Evolutionary conservation across 306 rosid species (phyloP).

Genomic region (Castanea crenata): DNA sequence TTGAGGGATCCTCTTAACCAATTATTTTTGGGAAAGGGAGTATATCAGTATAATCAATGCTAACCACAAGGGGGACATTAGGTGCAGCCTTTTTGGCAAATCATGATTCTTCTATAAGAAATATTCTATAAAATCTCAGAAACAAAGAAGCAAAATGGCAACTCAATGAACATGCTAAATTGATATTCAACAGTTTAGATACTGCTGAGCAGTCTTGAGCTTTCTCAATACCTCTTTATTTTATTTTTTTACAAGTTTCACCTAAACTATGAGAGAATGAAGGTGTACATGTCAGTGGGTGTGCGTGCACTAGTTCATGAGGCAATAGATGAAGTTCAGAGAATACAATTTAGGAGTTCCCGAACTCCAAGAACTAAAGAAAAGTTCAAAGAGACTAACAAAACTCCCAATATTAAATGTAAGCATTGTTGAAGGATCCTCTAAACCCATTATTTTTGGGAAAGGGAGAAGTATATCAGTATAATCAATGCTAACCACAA

Average conservation of each 20-base stretch:
- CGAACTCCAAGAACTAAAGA: constrained; percentile 24
- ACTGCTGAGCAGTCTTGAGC: not conserved
- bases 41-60: constrained; percentile 16
- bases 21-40: not conserved
- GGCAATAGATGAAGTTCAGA: not conserved
- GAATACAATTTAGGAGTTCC: constrained; percentile 19
- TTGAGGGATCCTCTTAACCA: constrained; percentile 16
- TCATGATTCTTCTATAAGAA: not conserved
- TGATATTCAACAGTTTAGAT: not conserved
- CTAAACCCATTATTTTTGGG: constrained; percentile 11
- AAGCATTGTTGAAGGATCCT: constrained; percentile 7
- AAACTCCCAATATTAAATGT: not conserved
- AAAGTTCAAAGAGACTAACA: not conserved
- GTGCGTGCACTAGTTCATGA: not conserved
- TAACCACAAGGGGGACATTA: not conserved
- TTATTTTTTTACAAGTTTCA: not conserved
- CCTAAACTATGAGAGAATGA: not conserved
- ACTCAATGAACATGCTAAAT: not conserved
- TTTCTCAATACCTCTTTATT: not conserved
- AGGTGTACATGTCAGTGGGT: not conserved
- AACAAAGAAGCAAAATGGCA: not conserved
- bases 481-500: constrained; percentile 19
- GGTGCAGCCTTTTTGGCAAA: not conserved
- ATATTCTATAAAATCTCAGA: not conserved
- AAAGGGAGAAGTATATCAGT: constrained; percentile 1